Evolutionary conservation across 345 rosid species (phyloP).

Genomic region (Conringia planisiliqua): DNA sequence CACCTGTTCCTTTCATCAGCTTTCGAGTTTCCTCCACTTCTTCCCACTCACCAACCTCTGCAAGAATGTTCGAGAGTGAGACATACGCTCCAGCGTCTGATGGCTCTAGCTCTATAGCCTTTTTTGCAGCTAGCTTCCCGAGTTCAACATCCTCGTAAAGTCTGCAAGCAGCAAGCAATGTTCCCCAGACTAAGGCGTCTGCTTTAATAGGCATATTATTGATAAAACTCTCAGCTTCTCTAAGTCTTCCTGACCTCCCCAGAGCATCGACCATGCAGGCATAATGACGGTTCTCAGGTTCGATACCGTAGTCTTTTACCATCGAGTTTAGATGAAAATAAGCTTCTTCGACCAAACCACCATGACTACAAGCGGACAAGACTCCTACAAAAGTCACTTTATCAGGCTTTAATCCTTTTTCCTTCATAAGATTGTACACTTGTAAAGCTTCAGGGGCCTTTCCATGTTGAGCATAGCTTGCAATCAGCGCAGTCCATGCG

Average conservation of each 20-base stretch:
- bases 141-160: constrained; percentile 67
- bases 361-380: constrained; percentile 74
- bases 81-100: constrained; percentile 61
- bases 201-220: constrained; percentile 54
- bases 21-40: constrained; percentile 54
- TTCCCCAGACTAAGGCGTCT: constrained; percentile 69
- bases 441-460: constrained; percentile 56
- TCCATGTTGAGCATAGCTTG: constrained; percentile 75
- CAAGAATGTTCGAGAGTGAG: constrained; percentile 68
- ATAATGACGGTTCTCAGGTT: constrained; percentile 60
- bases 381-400: constrained; percentile 60
- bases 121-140: constrained; percentile 61
- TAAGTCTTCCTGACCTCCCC: constrained; percentile 71
- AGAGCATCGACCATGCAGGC: constrained; percentile 82
- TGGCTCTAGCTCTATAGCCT: constrained; percentile 51
- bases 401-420: constrained; percentile 55
- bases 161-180: constrained; percentile 78
- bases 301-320: constrained; percentile 52
- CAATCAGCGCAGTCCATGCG: constrained; percentile 69
- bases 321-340: constrained; percentile 56
- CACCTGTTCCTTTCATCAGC: constrained; percentile 53
- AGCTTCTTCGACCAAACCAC: constrained; percentile 67
- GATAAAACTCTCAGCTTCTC: constrained; percentile 67
- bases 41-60: constrained; percentile 78
- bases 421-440: constrained; percentile 50